Evolutionary conservation across 768 basidiomycete genomes (phyloP).

Genomic region (Amanita inopinata): DNA sequence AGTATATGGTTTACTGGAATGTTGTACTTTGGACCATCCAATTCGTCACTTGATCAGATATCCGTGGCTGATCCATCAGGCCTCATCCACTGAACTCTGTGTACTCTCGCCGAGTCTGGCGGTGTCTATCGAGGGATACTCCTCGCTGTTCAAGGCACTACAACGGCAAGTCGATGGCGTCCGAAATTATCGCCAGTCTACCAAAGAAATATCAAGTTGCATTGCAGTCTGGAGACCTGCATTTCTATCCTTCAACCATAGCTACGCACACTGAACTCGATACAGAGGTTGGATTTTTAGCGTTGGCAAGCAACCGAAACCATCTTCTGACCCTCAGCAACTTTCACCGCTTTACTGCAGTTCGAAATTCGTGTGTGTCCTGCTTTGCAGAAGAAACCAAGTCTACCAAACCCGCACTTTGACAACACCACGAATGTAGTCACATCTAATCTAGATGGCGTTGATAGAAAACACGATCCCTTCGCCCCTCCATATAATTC

Average conservation of each 20-base stretch:
- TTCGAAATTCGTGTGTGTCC: conserved; percentile 84
- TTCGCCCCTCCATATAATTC: conserved; percentile 83
- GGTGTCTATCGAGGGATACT: too few species aligned
- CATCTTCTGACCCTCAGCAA: neutral
- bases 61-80: neutral
- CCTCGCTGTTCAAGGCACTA: too few species aligned
- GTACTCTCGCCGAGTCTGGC: neutral
- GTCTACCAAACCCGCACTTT: conserved; percentile 22
- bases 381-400: conserved; percentile 72
- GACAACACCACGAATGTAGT: neutral
- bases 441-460: neutral
- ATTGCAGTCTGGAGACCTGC: conserved; percentile 50
- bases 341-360: conserved; percentile 28
- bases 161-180: conserved; percentile 11
- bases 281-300: conserved; percentile 42
- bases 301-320: conserved; percentile 4
- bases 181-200: conserved; percentile 47
- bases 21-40: too few species aligned
- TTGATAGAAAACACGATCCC: conserved; percentile 40
- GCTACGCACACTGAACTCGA: conserved; percentile 50
- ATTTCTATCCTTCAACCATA: conserved; percentile 71
- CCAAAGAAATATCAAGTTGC: conserved; percentile 51
- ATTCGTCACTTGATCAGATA: too few species aligned
- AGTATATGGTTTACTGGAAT: neutral
- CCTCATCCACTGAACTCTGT: neutral